Conservation (phyloP, 495 filamentous ascomycete genomes). For the Venustampulla echinocandica region DNA sequence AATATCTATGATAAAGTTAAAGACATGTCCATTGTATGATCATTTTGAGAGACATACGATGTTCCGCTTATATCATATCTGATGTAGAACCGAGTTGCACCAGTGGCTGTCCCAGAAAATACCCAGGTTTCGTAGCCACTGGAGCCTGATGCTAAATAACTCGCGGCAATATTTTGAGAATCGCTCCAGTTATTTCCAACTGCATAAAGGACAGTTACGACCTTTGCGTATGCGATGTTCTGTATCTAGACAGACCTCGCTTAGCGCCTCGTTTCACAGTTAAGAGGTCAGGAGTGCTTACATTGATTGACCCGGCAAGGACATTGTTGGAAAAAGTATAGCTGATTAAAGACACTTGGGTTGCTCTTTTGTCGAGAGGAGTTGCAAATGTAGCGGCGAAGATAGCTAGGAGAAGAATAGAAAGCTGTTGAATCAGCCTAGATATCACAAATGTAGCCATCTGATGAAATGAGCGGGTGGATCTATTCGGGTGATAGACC, state of each 20-base stretch:
- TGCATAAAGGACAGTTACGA: conserved; percentile 23
- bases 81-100: conserved; percentile 28
- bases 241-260: conserved; percentile 22
- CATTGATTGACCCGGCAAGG: conserved; percentile 22
- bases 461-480: too few relatives aligned
- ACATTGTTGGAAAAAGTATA: conserved; percentile 21
- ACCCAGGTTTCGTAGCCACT: conserved; percentile 24
- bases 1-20: conserved; percentile 20
- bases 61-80: conserved; percentile 23
- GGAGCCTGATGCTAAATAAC: conserved; percentile 14
- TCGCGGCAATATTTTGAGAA: conserved; percentile 18
- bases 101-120: conserved; percentile 23
- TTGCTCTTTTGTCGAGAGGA: conserved; percentile 14
- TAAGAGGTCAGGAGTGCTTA: conserved; percentile 6
- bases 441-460: too few relatives aligned
- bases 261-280: too few relatives aligned
- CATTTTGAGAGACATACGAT: conserved; percentile 16
- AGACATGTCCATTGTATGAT: too few relatives aligned
- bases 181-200: conserved; percentile 20
- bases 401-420: too few relatives aligned
- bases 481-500: too few relatives aligned
- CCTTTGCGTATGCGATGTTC: conserved; percentile 25
- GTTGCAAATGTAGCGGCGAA: background rate
- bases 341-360: conserved; percentile 22
- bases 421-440: too few relatives aligned